Evolutionary conservation across 345 rosid genomes (phyloP).

Genomic region (Dipteronia sinensis): DNA sequence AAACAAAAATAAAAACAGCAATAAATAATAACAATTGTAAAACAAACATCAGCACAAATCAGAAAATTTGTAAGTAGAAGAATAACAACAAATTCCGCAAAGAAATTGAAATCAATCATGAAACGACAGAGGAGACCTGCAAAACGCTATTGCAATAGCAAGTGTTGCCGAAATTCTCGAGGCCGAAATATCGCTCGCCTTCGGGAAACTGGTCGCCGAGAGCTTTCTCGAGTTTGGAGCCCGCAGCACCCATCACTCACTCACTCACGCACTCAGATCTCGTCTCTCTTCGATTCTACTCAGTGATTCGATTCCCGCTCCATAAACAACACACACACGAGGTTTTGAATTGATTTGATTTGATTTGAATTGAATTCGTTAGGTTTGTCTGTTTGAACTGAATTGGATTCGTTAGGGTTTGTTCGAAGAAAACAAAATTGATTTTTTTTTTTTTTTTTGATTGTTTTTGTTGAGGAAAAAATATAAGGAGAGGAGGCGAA

Average conservation of each 20-base stretch:
- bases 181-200: conserved; percentile 98
- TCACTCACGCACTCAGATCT: conserved; percentile 27
- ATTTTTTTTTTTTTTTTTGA: too few species aligned
- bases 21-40: not conserved
- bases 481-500: too few species aligned
- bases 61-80: not conserved
- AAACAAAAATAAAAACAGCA: not conserved
- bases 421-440: not conserved
- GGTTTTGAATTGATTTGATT: not conserved
- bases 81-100: not conserved
- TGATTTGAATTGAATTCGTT: not conserved
- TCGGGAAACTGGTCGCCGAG: conserved; percentile 99
- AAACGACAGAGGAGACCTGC: conserved; percentile 53
- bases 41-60: too few species aligned
- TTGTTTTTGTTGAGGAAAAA: not conserved
- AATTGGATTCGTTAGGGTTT: conserved; percentile 17
- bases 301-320: conserved; percentile 27
- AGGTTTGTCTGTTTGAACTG: not conserved
- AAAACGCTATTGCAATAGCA: conserved; percentile 98
- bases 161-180: conserved; percentile 99
- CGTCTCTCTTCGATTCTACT: conserved; percentile 32
- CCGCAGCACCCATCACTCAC: conserved; percentile 88
- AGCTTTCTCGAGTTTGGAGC: conserved; percentile 99
- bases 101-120: conserved; percentile 12
- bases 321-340: not conserved